Conservation (phyloP, 176 grass and related monocot species). For the Lolium multiflorum region DNA sequence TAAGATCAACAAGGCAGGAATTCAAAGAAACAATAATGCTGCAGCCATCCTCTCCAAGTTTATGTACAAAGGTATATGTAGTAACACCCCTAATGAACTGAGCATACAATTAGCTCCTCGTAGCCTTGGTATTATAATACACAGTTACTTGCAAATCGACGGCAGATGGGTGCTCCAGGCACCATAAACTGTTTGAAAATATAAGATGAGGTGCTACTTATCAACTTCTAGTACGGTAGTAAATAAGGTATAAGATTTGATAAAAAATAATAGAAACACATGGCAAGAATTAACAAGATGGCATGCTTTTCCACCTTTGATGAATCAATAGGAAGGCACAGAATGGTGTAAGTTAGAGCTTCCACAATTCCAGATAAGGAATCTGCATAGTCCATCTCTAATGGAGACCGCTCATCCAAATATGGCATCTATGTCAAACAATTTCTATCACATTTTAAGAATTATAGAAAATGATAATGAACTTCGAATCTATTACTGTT, state of each 20-base stretch:
- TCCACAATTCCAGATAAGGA: constrained; percentile 74
- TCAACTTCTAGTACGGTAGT: no score
- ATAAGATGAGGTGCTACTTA: no score
- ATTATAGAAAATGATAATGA: constrained; percentile 31
- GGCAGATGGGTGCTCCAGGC: no score
- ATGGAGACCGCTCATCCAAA: constrained; percentile 83
- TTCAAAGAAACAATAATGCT: no score
- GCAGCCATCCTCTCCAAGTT: no score
- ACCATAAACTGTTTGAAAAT: no score
- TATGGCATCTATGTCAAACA: constrained; percentile 66
- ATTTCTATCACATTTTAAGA: constrained; percentile 30
- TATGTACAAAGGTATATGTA: no score
- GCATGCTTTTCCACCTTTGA: constrained; percentile 70
- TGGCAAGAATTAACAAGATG: constrained; percentile 8
- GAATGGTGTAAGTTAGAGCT: constrained; percentile 77
- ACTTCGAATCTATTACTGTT: background rate
- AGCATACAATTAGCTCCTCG: no score
- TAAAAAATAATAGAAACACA: background rate
- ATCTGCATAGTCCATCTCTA: constrained; percentile 71
- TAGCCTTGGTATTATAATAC: no score
- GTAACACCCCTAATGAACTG: no score
- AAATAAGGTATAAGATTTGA: constrained; percentile 22
- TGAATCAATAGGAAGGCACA: constrained; percentile 81
- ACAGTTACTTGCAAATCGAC: no score
- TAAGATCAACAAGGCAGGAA: no score